phyloP scores from a whole-genome alignment of 768 basidiomycete genomes.

The Mrakia hoshinonis region DNA sequence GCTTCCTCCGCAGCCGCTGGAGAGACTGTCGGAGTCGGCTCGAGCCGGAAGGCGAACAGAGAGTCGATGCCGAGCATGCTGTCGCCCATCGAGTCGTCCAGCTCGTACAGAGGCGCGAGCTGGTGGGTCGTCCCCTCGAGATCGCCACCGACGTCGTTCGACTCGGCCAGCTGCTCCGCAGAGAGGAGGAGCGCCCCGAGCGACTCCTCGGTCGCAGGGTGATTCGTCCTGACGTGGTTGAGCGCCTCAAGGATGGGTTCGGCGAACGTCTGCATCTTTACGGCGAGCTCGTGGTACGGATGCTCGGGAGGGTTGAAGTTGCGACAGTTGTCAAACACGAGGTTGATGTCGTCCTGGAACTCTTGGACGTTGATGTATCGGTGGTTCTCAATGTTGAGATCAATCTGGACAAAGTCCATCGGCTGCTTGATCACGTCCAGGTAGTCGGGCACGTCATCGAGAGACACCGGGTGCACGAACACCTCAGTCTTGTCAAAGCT shows the following conservation, averaged over 20 bases:
- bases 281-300: constrained; percentile 59
- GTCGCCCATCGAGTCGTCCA: no score
- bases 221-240: constrained; percentile 19
- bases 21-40: no score
- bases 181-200: constrained; percentile 59
- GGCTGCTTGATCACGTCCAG: constrained; percentile 8
- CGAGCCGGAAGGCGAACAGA: no score
- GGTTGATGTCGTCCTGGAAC: constrained; percentile 24
- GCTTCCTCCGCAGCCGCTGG: no score
- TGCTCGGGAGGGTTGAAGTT: constrained; percentile 47
- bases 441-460: constrained; percentile 20
- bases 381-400: constrained; percentile 9
- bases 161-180: constrained; percentile 52
- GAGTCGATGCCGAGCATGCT: no score
- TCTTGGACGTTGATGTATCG: constrained; percentile 7
- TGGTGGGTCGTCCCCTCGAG: neutral
- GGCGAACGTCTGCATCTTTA: constrained; percentile 50
- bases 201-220: constrained; percentile 48
- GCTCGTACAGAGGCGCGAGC: no score
- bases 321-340: constrained; percentile 18
- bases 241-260: constrained; percentile 44
- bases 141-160: constrained; percentile 46
- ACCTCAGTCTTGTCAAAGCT: constrained; percentile 66
- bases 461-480: constrained; percentile 26
- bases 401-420: constrained; percentile 15